Evolutionary conservation across 106 monocot genomes (phyloP), one percentile per base, ranked within the genome.

Genomic region (Dendrobium nobile): DNA sequence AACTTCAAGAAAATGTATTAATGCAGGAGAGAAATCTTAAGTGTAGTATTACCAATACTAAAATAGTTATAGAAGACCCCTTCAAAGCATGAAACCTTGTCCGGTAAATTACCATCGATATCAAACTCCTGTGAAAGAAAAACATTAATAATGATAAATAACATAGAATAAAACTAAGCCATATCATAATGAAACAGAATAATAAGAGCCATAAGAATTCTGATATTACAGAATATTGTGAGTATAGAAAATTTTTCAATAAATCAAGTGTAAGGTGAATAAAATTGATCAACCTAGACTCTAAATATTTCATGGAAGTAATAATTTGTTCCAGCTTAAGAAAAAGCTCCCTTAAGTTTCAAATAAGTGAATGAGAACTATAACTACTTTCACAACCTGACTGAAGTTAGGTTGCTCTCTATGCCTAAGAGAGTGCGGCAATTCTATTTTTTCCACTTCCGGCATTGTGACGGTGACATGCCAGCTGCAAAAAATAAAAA

Each of bases 31-130:
- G 22, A 28, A 33, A 31, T 54, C 76, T 0, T 61, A 31, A 11
- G 15, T 43, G 27, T 24, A 77, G 33, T 41, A 83, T 20, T 85
- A 92, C 92, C 92, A 65, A 92, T 92, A 87, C 92, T 92, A 65
- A 89, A 85, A 81, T 92, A 92, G 81, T 92, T 92, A 77, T 92
- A 92, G 40, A 87, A 92, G 51, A 87, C 82, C 64, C 89, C 92
- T 79, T 83, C 84, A 78, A 84, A 87, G 84, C 82, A 84, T 26
- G 85, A 85, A 87, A 84, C 26, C 54, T 78, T 87, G 77, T 89
- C 92, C 26, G 87, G 84, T 70, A 92, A 48, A 47, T 83, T 77
- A 26, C 80, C 75, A 61, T 82, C 77, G 24, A 74, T 82, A 11
- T 82, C 83, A 27, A 72, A 73, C 51, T 92, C 92, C 92, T 92